These are phyloP conservation scores for Nosema muscidifuracis DNA, from an alignment of 371 early-diverging fungal genomes.

Conservation along the genomic window DNA sequence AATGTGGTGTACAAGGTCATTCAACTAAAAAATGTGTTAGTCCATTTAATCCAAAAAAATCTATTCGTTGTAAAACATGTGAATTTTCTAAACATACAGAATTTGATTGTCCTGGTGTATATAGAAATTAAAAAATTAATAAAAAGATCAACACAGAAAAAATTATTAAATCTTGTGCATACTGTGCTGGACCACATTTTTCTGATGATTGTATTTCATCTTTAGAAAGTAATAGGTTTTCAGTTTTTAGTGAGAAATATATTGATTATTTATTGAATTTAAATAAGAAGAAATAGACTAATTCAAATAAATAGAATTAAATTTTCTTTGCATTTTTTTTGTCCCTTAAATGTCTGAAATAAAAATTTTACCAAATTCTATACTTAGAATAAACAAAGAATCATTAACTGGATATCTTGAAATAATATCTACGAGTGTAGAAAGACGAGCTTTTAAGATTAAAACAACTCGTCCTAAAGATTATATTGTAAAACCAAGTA, in stretches of 20 bases:
- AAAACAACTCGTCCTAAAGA: slow-evolving; percentile 92
- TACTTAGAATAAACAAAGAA: slow-evolving; percentile 14
- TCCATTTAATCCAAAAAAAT: background rate
- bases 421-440: slow-evolving; percentile 24
- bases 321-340: no score
- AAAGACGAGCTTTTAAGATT: slow-evolving; percentile 70
- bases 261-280: background rate
- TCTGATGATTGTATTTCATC: slow-evolving; percentile 14
- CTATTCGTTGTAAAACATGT: slow-evolving; percentile 5
- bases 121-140: slow-evolving; percentile 24
- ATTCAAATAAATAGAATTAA: no score
- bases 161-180: slow-evolving; percentile 20
- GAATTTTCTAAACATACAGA: background rate
- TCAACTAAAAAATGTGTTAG: background rate
- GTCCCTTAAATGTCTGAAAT: slow-evolving; percentile 4
- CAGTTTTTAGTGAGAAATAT: slow-evolving; percentile 2
- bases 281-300: background rate
- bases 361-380: slow-evolving; percentile 17
- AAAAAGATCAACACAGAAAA: background rate
- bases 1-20: slow-evolving; percentile 21
- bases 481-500: slow-evolving; percentile 87
- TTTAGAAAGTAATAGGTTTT: background rate
- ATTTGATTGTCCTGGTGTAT: slow-evolving; percentile 24
- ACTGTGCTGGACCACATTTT: slow-evolving; percentile 10
- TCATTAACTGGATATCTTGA: slow-evolving; percentile 4